Conservation (phyloP, 768 basidiomycete species). For the Strobilomyces echinocephalus region DNA sequence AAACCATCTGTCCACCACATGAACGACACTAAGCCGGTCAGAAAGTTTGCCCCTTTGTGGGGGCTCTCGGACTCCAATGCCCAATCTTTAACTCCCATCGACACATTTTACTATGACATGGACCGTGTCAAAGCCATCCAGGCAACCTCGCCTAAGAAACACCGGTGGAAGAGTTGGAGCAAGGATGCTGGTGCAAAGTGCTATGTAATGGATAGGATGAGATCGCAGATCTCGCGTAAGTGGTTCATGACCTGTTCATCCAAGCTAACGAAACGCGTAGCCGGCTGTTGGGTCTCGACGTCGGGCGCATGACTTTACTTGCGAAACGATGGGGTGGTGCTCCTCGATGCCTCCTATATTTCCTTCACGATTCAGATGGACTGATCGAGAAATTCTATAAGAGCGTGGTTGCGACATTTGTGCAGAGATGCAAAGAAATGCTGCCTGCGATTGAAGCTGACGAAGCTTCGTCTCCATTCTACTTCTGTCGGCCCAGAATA, state of each 20-base stretch:
- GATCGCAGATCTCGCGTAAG: background rate
- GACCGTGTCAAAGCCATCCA: background rate
- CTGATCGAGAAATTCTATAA: background rate
- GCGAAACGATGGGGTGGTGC: background rate
- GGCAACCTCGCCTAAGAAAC: background rate
- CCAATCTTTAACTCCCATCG: background rate
- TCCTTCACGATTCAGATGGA: background rate
- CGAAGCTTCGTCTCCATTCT: background rate
- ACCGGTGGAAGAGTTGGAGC: background rate
- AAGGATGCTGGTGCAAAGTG: background rate
- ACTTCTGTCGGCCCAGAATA: background rate
- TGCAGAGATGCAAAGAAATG: background rate
- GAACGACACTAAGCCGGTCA: too few relatives aligned
- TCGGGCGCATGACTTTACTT: background rate
- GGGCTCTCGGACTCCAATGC: background rate
- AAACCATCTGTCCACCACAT: background rate
- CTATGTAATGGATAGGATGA: background rate
- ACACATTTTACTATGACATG: background rate
- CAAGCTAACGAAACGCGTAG: background rate
- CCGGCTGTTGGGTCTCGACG: background rate
- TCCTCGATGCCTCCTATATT: background rate
- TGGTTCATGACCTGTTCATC: background rate
- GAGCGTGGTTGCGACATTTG: accelerated
- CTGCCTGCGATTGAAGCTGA: background rate
- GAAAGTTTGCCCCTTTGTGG: background rate